phyloP scores from a whole-genome alignment of 2,329 filamentous ascomycete species.

The Aureobasidium sp. region DNA sequence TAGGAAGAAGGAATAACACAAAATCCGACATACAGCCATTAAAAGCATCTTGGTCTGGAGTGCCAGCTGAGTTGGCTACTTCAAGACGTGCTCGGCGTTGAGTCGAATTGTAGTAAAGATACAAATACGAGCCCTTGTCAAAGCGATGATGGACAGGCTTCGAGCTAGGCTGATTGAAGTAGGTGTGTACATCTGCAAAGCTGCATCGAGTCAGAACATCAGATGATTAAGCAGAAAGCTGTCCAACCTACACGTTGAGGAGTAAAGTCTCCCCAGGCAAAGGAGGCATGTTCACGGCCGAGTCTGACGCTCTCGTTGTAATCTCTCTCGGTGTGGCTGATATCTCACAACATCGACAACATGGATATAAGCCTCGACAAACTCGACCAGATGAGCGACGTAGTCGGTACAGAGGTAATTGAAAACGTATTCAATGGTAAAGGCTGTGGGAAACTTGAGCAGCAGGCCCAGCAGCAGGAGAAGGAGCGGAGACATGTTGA shows the following conservation, averaged over 20 bases:
- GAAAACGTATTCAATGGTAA: constrained; percentile 19
- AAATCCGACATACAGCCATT: constrained; percentile 57
- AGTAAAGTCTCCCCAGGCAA: constrained; percentile 42
- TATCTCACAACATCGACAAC: constrained; percentile 23
- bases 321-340: constrained; percentile 10
- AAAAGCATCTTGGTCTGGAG: constrained; percentile 72
- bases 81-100: constrained; percentile 64
- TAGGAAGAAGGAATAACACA: neutral
- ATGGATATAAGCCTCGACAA: constrained; percentile 24
- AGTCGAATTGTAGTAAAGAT: constrained; percentile 67
- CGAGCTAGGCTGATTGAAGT: constrained; percentile 59
- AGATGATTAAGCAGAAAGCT: neutral
- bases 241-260: constrained; percentile 38
- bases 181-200: constrained; percentile 74
- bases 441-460: constrained; percentile 18
- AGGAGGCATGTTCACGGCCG: constrained; percentile 36
- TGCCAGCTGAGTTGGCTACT: constrained; percentile 67
- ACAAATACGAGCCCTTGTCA: constrained; percentile 72
- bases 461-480: constrained; percentile 14
- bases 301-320: constrained; percentile 15
- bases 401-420: constrained; percentile 22
- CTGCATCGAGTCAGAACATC: constrained; percentile 36
- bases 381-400: constrained; percentile 24
- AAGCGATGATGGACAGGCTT: constrained; percentile 73
- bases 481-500: constrained; percentile 12